Conservation (phyloP, 257 asterid species). For the Nicotiana noctiflora region DNA sequence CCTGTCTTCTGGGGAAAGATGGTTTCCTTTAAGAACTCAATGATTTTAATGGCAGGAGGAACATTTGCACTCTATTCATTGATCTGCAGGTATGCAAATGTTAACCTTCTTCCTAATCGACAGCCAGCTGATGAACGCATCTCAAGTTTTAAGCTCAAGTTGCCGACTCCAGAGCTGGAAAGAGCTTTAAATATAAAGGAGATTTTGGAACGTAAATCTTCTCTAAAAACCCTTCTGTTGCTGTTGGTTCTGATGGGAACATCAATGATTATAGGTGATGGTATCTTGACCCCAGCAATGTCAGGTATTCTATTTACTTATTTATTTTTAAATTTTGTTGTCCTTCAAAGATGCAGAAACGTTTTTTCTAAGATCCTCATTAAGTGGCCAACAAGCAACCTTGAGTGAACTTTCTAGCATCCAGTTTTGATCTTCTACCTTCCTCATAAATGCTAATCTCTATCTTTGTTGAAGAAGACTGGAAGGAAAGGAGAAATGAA, state of each 20-base stretch:
- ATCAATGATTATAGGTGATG: conserved; percentile 94
- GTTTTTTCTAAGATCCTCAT: not conserved
- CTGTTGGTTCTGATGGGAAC: conserved; percentile 88
- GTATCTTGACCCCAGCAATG: conserved; percentile 93
- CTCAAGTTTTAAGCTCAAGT: conserved; percentile 87
- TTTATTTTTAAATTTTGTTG: not conserved
- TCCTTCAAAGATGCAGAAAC: not conserved
- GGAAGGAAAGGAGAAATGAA: not conserved
- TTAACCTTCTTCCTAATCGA: conserved; percentile 83
- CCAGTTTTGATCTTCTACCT: not conserved
- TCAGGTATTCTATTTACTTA: conserved; percentile 52
- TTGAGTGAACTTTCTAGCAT: not conserved
- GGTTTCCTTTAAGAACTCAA: conserved; percentile 1
- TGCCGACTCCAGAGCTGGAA: conserved; percentile 91
- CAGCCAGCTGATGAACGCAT: conserved; percentile 80
- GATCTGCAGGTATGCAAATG: conserved; percentile 87
- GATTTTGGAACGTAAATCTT: conserved; percentile 54
- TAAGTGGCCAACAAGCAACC: not conserved
- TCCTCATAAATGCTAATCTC: not conserved
- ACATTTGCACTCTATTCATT: conserved; percentile 90
- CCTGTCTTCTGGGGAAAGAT: not conserved
- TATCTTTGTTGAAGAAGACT: not conserved
- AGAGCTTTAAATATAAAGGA: conserved; percentile 85
- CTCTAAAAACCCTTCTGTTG: conserved; percentile 52
- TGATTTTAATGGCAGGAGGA: conserved; percentile 63